Evolutionary conservation across 2,329 filamentous ascomycete genomes (phyloP), one percentile per base, ranked within the genome.

Genomic region (Phaeophleospora eucalypticola): DNA sequence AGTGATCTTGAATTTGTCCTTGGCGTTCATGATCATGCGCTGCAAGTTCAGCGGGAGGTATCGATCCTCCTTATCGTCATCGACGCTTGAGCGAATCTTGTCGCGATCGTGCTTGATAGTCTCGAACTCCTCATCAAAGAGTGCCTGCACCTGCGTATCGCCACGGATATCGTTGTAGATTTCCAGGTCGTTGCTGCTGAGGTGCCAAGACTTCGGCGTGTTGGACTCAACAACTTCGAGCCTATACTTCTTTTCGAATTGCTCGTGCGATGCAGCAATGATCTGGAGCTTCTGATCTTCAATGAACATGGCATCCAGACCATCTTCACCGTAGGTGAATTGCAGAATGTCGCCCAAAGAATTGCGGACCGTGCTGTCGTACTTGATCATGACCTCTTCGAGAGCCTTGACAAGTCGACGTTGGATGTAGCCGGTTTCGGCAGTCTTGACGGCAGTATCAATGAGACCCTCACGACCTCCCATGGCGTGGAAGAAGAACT

Each of bases 401-500:
- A 98, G 80, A 9, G 94, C 94, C 72, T 98, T 98, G 63, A 98
- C 93, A 37, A 98, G 80, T 76, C 94, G 89, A 72, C 93, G 88
- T 71, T 98, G 94, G 57, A 98, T 98, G 68, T 98, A 98, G 72
- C 93, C 93, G 48, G 94, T 98, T 71, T 98, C 94, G 16, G 93
- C 93, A 56, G 93, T 98, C 80, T 98, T 98, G 72, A 98, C 94
- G 57, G 93, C 93, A 43, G 93, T 98, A 79, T 98, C 93, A 61
- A 98, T 98, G 45, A 98, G 79, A 95, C 93, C 93, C 73, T 98
- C 93, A 76, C 93, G 84, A 89, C 93, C 93, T 77, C 93, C 93
- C 93, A 98, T 98, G 65, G 93, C 93, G 80, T 98, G 93, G 79
- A 98, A 98, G 76, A 96, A 98, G 73, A 98, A 98, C 60, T 98